Percentiles rank a stretch among this genome's conserved stretches.
Conservation (phyloP, 306 rosid genomes). For the Dalbergia cultrata region DNA sequence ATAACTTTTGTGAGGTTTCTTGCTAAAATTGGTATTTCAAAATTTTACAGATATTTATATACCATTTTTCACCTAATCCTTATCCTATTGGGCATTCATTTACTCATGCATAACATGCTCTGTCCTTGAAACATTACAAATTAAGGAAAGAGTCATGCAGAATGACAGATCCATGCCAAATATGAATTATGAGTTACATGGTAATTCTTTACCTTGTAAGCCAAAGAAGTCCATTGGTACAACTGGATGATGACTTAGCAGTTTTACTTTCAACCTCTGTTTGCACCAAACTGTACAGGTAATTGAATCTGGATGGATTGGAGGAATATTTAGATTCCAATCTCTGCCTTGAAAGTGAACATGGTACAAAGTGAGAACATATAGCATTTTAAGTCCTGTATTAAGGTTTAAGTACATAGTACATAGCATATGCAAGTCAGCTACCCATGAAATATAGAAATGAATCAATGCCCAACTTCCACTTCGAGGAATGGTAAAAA, state of each 20-base stretch:
- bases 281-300: slow-evolving; percentile 82
- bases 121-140: not conserved
- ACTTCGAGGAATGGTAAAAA: slow-evolving; percentile 26
- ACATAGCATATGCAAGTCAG: slow-evolving; percentile 8
- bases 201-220: slow-evolving; percentile 78
- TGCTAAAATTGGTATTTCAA: not conserved
- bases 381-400: slow-evolving; percentile 15
- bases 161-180: slow-evolving; percentile 26
- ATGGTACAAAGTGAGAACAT: slow-evolving; percentile 42
- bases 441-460: slow-evolving; percentile 9
- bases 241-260: slow-evolving; percentile 88
- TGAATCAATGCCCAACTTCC: slow-evolving; percentile 10
- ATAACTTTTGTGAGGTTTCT: not conserved
- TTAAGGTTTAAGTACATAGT: not conserved
- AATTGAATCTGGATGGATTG: slow-evolving; percentile 67
- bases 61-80: not conserved
- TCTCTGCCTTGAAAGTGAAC: slow-evolving; percentile 67
- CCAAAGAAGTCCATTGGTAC: slow-evolving; percentile 99
- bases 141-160: slow-evolving; percentile 3
- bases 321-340: slow-evolving; percentile 79
- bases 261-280: slow-evolving; percentile 82
- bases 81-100: not conserved
- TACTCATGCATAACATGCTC: slow-evolving; percentile 1
- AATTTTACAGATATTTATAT: not conserved
- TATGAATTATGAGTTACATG: slow-evolving; percentile 31